These are phyloP conservation scores for Collybiopsis confluens DNA, from an alignment of 768 basidiomycete genomes.

Conservation along the genomic window DNA sequence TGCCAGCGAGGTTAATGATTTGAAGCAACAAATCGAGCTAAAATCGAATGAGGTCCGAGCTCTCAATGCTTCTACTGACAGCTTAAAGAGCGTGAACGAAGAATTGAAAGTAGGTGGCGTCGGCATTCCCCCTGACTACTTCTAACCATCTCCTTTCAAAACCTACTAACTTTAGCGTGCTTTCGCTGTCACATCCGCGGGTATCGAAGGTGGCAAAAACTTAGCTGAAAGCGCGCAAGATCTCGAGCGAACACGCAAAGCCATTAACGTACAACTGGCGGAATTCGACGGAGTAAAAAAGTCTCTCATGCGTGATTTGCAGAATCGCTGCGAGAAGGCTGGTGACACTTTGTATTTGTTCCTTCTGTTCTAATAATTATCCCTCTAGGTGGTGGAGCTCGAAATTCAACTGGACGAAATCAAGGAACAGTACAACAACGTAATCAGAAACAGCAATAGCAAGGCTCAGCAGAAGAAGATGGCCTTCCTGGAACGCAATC, in stretches of 20 bases:
- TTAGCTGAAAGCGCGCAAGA: conserved; percentile 97
- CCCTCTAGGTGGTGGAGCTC: conserved; percentile 86
- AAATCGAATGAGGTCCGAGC: conserved; percentile 79
- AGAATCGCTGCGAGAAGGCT: conserved; percentile 98
- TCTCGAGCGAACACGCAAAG: conserved; percentile 93
- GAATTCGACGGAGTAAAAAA: conserved; percentile 99
- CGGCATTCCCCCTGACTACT: background rate
- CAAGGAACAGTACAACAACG: conserved; percentile 98
- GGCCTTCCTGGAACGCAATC: conserved; percentile 95
- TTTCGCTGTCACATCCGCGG: conserved; percentile 94
- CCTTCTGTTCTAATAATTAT: conserved; percentile 6
- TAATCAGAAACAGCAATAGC: conserved; percentile 96
- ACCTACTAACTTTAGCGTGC: conserved; percentile 61
- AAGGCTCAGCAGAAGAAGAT: conserved; percentile 99
- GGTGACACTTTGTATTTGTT: conserved; percentile 16
- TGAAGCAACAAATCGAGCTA: conserved; percentile 88
- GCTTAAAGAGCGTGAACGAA: conserved; percentile 93
- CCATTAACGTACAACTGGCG: conserved; percentile 95
- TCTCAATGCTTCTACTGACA: conserved; percentile 83
- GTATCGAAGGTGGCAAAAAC: conserved; percentile 95
- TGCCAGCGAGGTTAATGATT: conserved; percentile 74
- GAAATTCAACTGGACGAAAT: conserved; percentile 99
- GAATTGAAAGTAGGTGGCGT: conserved; percentile 79
- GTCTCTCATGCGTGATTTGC: conserved; percentile 96
- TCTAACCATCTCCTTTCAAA: background rate